Percentiles rank a stretch among this genome's conserved stretches.
phyloP scores from a whole-genome alignment of 345 rosid genomes.

The Salix viminalis region DNA sequence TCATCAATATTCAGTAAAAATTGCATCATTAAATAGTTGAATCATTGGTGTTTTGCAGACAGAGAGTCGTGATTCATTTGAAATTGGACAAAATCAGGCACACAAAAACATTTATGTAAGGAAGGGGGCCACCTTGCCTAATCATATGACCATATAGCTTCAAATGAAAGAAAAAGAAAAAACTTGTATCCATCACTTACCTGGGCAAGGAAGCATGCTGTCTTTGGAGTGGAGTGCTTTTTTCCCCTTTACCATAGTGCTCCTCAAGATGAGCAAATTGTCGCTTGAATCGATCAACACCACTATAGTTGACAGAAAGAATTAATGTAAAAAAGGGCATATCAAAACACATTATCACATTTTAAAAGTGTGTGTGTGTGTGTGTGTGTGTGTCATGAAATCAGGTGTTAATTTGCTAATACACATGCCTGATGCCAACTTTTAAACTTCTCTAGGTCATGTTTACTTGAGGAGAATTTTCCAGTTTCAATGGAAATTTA shows the following conservation, averaged over 20 bases:
- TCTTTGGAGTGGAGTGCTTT: constrained; percentile 68
- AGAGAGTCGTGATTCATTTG: background rate
- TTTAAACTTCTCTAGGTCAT: background rate
- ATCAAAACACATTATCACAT: background rate
- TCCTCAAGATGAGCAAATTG: constrained; percentile 99
- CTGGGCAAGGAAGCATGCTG: constrained; percentile 97
- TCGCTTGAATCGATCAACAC: constrained; percentile 96
- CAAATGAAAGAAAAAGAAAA: background rate
- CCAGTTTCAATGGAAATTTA: background rate
- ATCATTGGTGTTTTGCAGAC: background rate
- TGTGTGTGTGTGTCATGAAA: background rate
- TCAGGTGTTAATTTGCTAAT: background rate
- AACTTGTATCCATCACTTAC: constrained; percentile 28
- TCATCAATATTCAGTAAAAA: background rate
- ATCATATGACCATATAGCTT: constrained; percentile 2
- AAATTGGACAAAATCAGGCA: background rate
- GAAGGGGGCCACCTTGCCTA: background rate
- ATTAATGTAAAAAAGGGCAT: background rate
- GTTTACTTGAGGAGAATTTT: background rate
- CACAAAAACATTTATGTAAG: background rate
- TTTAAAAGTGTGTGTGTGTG: background rate
- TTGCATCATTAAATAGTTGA: background rate
- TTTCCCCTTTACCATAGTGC: constrained; percentile 76
- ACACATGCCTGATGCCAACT: background rate
- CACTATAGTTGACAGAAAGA: constrained; percentile 43